Base-by-base conservation (phyloP, 2,329 filamentous ascomycete species). In the Phaeosphaeria sp. region DNA sequence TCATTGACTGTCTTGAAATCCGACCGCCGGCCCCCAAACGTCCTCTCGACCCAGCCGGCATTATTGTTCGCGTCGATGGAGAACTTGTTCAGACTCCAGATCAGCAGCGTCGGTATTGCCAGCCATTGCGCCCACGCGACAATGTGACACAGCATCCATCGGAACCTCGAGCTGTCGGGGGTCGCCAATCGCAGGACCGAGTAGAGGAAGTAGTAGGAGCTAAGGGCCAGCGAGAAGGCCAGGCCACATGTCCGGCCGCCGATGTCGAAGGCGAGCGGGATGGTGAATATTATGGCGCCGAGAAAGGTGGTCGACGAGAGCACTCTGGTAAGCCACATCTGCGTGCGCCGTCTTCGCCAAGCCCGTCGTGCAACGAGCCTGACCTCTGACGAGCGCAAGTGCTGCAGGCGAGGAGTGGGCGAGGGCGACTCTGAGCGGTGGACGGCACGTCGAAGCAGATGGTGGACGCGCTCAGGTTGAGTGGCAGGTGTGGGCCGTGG, bases 181-280 rank as follows among this genome's bases (percentile, higher is more conserved):
- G 93, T 96, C 15, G 88, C 84, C 59, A 97, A 84, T 73, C 91
- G 91, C 65, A 95, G 82, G 62, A 87, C 81, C 55, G 93, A 97
- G 80, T 95, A 93, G 77, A 92, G 79, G 76, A 97, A 90, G 82
- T 98, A 98, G 83, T 96, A 98, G 71, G 86, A 84, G 68, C 94
- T 93, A 53, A 98, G 87, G 48, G 91, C 88, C 53, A 98, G 86
- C 74, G 93, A 97, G 82, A 96, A 98, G 62, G 93, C 94, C 73
- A 99, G 85, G 58, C 95, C 95, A 74, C 93, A 96, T 70, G 95
- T 93, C 72, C 92, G 89, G 61, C 95, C 95, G 76, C 95, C 95
- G 73, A 98, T 94, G 86, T 99, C 95, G 82, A 98, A 98, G 72
- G 94, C 92, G 75, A 99, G 89, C 61, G 95, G 95, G 76, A 99